Conservation (phyloP, 352 stramenopile species). For the Phytophthora capsici region DNA sequence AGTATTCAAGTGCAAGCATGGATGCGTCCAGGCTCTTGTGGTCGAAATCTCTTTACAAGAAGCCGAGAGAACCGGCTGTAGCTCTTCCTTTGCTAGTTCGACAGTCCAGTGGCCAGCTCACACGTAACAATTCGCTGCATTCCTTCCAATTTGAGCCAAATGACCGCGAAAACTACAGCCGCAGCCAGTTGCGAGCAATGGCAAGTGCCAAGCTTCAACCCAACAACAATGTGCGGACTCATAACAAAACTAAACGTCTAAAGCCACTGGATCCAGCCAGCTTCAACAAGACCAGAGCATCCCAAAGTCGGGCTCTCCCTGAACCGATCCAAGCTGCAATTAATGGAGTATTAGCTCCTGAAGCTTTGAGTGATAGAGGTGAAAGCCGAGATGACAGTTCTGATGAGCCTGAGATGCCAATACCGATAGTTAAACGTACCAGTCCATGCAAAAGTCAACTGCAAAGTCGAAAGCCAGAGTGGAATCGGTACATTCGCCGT, state of each 20-base stretch:
- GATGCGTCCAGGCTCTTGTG: slow-evolving; percentile 19
- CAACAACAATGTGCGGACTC: slow-evolving; percentile 6
- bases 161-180: slow-evolving; percentile 30
- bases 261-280: slow-evolving; percentile 14
- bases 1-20: slow-evolving; percentile 1
- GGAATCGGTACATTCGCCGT: slow-evolving; percentile 27
- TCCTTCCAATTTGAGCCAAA: slow-evolving; percentile 21
- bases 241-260: slow-evolving; percentile 11
- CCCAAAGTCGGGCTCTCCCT: slow-evolving; percentile 17
- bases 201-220: slow-evolving; percentile 22
- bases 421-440: slow-evolving; percentile 8
- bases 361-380: slow-evolving; percentile 6
- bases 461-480: slow-evolving; percentile 18
- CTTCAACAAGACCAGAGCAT: slow-evolving; percentile 15
- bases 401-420: slow-evolving; percentile 11
- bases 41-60: slow-evolving; percentile 20
- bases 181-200: slow-evolving; percentile 30
- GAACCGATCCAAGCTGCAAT: slow-evolving; percentile 23
- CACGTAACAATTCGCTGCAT: slow-evolving; percentile 16
- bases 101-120: slow-evolving; percentile 5
- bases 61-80: slow-evolving; percentile 17
- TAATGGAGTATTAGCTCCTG: slow-evolving; percentile 20
- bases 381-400: slow-evolving; percentile 1
- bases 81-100: slow-evolving; percentile 24
- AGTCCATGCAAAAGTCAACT: slow-evolving; percentile 18